Base-by-base conservation (phyloP, 2,329 filamentous ascomycete species). In the Beauveria caledonica region DNA sequence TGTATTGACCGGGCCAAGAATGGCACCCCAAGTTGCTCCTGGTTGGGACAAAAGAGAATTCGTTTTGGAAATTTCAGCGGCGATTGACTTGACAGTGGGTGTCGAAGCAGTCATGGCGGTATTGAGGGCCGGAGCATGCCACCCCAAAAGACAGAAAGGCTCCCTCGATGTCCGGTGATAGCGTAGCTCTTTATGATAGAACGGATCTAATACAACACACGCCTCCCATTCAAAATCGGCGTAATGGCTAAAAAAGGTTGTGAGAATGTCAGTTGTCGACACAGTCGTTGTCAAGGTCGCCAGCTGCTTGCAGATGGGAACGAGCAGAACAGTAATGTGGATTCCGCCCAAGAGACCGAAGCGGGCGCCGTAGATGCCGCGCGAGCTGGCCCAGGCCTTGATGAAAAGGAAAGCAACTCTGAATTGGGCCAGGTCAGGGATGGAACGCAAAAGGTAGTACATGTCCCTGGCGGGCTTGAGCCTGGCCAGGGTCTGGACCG, bases 301-400 rank as follows among this genome's bases (percentile, higher is more conserved):
- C 5, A 84, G 68, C 23, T 80, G 68, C 68, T 89, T 88, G 70
- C 79, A 80, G 0, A 89, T 72, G 17, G 81, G 79, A 0, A 82
- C 78, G 9, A 89, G 74, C 67, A 89, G 75, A 23, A 87, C 71
- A 0, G 83, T 80, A 57, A 89, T 81, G 64, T 88, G 85, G 21
- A 87, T 82, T 3, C 85, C 86, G 6, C 84, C 80, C 0, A 89
- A 74, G 62, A 84, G 86, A 0, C 86, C 86, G 65, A 88, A 88
- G 52, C 79, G 83, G 1, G 84, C 79, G 0, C 83, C 80, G 68
- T 88, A 89, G 17, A 89, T 75, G 1, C 86, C 86, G 7, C 83
- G 78, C 11, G 77, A 72, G 59, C 78, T 77, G 1, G 86, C 83
- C 86, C 86, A 89, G 1, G 78, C 73, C 66, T 82, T 85, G 67